Percentiles rank a stretch among this genome's conserved stretches.
Conservation (phyloP, 352 stramenopile genomes). For the Globisporangium nagaii region DNA sequence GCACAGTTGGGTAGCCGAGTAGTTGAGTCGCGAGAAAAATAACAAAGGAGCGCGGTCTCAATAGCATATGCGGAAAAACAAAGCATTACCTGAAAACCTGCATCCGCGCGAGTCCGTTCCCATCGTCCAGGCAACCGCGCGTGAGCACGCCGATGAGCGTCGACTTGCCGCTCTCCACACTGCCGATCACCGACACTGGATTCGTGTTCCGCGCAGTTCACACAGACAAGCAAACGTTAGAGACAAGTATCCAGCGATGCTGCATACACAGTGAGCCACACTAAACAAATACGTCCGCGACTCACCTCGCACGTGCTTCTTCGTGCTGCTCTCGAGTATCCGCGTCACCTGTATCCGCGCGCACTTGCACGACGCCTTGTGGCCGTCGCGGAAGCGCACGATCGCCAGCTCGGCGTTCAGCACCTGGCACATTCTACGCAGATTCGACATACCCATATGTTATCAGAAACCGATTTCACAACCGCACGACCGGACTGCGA, state of each 20-base stretch:
- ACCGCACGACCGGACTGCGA: too few relatives aligned
- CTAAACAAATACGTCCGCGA: too few relatives aligned
- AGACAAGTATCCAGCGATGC: too few relatives aligned
- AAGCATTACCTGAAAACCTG: constrained; percentile 84
- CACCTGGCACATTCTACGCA: constrained; percentile 66
- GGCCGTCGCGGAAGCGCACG: constrained; percentile 45
- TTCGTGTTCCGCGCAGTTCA: too few relatives aligned
- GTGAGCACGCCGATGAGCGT: constrained; percentile 88
- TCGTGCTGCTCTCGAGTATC: constrained; percentile 41
- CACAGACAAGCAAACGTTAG: too few relatives aligned
- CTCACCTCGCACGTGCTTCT: constrained; percentile 56
- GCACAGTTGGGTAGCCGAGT: not conserved
- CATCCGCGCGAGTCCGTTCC: constrained; percentile 80
- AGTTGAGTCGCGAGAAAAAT: too few relatives aligned
- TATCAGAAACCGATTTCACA: too few relatives aligned
- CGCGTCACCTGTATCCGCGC: constrained; percentile 43
- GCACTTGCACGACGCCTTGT: constrained; percentile 26
- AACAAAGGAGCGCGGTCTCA: too few relatives aligned
- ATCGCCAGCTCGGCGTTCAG: constrained; percentile 64
- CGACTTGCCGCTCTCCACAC: constrained; percentile 86
- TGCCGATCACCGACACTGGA: constrained; percentile 84
- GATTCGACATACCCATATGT: not conserved
- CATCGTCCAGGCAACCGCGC: constrained; percentile 77
- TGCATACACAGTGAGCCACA: too few relatives aligned
- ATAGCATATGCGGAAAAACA: too few relatives aligned